phyloP scores from a whole-genome alignment of 1,284 basidiomycete species.

The Cutaneotrichosporon arboriforme region DNA sequence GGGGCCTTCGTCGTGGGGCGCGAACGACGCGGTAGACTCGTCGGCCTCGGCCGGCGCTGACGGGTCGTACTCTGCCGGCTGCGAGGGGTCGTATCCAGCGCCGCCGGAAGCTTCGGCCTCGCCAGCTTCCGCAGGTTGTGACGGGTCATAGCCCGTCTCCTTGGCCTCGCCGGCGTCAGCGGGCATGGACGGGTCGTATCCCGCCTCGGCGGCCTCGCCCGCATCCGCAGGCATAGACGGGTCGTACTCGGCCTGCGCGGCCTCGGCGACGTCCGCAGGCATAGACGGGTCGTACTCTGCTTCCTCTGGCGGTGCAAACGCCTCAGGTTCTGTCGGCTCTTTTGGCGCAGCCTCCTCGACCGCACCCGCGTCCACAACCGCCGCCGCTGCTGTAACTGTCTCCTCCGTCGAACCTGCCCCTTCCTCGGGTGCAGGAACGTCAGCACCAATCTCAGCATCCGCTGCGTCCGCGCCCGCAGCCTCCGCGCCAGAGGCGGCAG shows the following conservation, averaged over 20 bases:
- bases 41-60: neutral
- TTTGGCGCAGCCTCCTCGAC: too few relatives aligned
- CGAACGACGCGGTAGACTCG: neutral
- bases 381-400: neutral
- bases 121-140: slow-evolving; percentile 1
- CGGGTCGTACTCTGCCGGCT: slow-evolving; percentile 5
- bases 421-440: neutral
- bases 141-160: neutral
- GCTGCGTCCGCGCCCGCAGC: neutral
- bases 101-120: neutral
- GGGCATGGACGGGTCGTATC: slow-evolving; percentile 1
- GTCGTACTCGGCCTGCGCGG: neutral
- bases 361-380: too few relatives aligned
- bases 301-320: neutral
- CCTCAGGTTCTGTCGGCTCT: neutral
- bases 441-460: neutral
- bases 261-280: neutral
- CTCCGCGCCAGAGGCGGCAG: neutral
- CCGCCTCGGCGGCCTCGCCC: neutral
- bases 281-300: slow-evolving; percentile 6
- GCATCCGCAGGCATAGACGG: slow-evolving; percentile 4
- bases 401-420: neutral
- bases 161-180: neutral
- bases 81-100: slow-evolving; percentile 2
- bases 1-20: neutral